Conservation (phyloP, 164 flowering plant species). For the Tinospora cordifolia region DNA sequence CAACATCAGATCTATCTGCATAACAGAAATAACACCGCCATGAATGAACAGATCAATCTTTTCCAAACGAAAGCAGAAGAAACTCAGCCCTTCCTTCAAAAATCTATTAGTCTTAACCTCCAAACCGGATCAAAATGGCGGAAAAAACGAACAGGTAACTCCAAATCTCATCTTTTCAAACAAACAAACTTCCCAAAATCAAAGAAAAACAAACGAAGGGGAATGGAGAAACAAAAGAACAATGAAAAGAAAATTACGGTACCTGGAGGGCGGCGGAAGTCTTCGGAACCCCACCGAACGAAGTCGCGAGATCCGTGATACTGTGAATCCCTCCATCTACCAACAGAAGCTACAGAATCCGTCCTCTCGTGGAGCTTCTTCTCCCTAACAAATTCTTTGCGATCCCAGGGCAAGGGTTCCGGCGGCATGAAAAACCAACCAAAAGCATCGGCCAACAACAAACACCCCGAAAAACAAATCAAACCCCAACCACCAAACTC, state of each 20-base stretch:
- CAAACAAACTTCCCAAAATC: conserved; percentile 2
- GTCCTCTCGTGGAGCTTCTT: conserved; percentile 58
- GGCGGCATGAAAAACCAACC: conserved; percentile 72
- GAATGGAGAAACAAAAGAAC: background rate
- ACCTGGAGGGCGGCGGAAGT: conserved; percentile 61
- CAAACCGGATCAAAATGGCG: background rate
- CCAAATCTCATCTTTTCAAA: background rate
- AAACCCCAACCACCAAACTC: background rate
- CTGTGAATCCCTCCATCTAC: conserved; percentile 64
- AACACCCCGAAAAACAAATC: background rate
- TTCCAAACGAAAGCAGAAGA: background rate
- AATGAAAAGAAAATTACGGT: too few relatives aligned
- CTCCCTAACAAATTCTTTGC: conserved; percentile 78
- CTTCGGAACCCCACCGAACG: conserved; percentile 36
- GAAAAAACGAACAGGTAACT: background rate
- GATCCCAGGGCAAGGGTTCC: conserved; percentile 83
- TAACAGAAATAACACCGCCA: background rate
- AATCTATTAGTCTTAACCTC: background rate
- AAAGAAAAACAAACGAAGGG: background rate
- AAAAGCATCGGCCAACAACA: conserved; percentile 37
- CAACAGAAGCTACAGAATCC: conserved; percentile 22
- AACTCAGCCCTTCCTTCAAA: background rate
- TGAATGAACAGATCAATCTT: background rate
- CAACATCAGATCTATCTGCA: background rate
- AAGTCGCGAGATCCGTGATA: conserved; percentile 33